Conservation (phyloP, 768 basidiomycete genomes). For the Nidula microcarpa region DNA sequence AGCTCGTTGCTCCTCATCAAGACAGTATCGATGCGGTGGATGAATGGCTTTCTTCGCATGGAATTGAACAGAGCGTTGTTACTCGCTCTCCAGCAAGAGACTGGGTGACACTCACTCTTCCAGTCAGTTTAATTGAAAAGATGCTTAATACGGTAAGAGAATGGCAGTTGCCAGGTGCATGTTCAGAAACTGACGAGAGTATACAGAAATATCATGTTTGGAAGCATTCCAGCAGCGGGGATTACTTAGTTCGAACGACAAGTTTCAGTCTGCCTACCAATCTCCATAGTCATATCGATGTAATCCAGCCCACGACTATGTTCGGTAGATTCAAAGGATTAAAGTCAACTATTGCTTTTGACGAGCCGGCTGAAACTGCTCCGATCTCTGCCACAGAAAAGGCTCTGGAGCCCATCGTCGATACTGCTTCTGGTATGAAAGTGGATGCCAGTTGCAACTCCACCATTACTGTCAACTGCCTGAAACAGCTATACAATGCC, state of each 20-base stretch:
- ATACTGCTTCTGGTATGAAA: conserved; percentile 19
- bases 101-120: conserved; percentile 60
- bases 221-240: conserved; percentile 49
- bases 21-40: conserved; percentile 51
- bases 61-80: conserved; percentile 43
- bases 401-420: neutral
- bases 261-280: conserved; percentile 61
- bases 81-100: conserved; percentile 62
- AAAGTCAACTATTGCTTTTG: conserved; percentile 30
- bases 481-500: conserved; percentile 44
- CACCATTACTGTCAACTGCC: conserved; percentile 40
- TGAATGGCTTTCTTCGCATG: conserved; percentile 59
- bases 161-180: neutral
- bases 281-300: conserved; percentile 57
- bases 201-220: conserved; percentile 63
- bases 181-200: neutral
- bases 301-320: conserved; percentile 72
- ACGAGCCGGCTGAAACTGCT: conserved; percentile 5
- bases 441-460: conserved; percentile 38
- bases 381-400: conserved; percentile 1
- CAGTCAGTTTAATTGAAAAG: too few relatives aligned
- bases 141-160: conserved; percentile 63
- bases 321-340: conserved; percentile 47
- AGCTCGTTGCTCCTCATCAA: conserved; percentile 53
- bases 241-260: conserved; percentile 61